Conservation (phyloP, 139 green algal species). For the Closterium sp. region DNA sequence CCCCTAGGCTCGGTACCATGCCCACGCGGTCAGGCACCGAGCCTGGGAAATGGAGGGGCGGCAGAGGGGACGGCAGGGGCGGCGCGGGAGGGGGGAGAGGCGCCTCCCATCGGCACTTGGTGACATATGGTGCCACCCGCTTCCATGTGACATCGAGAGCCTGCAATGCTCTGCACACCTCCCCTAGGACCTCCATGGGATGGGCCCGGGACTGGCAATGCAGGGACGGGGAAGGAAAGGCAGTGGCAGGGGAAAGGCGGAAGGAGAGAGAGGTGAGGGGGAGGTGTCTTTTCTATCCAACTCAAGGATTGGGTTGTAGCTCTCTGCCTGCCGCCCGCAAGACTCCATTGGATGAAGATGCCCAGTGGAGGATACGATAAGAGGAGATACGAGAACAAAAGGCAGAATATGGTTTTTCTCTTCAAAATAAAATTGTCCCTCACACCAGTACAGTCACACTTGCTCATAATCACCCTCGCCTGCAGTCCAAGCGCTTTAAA, state of each 20-base stretch:
- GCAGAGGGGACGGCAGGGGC: not conserved
- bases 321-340: too few relatives aligned
- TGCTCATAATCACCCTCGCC: not conserved
- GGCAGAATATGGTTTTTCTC: too few relatives aligned
- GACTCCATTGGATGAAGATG: too few relatives aligned
- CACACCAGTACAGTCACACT: too few relatives aligned
- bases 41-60: too few relatives aligned
- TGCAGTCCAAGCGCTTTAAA: conserved; percentile 72
- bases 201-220: conserved; percentile 64
- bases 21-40: not conserved
- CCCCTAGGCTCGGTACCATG: too few relatives aligned
- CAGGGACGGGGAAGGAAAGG: not conserved
- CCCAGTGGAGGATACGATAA: too few relatives aligned
- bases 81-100: not conserved
- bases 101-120: conserved; percentile 80
- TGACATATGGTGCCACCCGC: conserved; percentile 84
- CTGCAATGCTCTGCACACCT: conserved; percentile 67
- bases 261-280: not conserved
- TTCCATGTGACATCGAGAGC: conserved; percentile 80
- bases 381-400: too few relatives aligned
- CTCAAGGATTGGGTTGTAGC: not conserved
- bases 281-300: too few relatives aligned
- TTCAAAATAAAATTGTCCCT: too few relatives aligned
- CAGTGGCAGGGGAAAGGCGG: not conserved
- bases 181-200: conserved; percentile 78